These are phyloP conservation scores for Termitomyces sp. DNA, from an alignment of 768 basidiomycete genomes.

Conservation along the genomic window DNA sequence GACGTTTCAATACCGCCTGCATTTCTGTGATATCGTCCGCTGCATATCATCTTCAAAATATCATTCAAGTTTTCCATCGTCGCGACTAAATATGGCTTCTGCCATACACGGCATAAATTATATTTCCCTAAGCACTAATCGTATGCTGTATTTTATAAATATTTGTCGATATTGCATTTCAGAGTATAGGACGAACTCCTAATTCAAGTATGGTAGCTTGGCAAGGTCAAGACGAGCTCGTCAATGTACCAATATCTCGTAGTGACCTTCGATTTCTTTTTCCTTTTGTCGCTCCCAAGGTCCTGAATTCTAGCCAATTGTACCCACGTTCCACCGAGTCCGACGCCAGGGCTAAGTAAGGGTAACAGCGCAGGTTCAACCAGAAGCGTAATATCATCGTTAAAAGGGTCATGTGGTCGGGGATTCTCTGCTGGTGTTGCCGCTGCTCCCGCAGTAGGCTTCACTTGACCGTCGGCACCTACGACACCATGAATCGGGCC, in stretches of 20 bases:
- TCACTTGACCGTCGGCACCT: conserved; percentile 9
- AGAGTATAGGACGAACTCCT: too few relatives aligned
- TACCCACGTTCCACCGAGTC: conserved; percentile 64
- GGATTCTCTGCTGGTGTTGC: conserved; percentile 9
- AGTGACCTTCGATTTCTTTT: conserved; percentile 27
- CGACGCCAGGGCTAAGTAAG: conserved; percentile 50
- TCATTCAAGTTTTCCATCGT: too few relatives aligned
- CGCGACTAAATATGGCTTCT: too few relatives aligned
- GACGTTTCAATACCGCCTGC: too few relatives aligned
- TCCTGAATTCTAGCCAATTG: conserved; percentile 50
- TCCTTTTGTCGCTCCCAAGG: conserved; percentile 22
- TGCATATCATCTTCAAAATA: too few relatives aligned
- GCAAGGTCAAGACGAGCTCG: conserved; percentile 33
- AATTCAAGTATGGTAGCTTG: conserved; percentile 31
- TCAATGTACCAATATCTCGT: conserved; percentile 43
- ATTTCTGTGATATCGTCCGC: too few relatives aligned
- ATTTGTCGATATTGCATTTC: too few relatives aligned
- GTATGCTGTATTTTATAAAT: too few relatives aligned
- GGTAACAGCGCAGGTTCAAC: conserved; percentile 44
- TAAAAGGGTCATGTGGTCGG: conserved; percentile 46
- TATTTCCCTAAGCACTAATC: too few relatives aligned
- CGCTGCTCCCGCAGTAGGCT: conserved; percentile 22
- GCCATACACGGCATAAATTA: too few relatives aligned
- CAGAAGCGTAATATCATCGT: conserved; percentile 59
- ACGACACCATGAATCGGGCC: conserved; percentile 28